Conservation (phyloP, 2,329 filamentous ascomycete genomes). For the Calonectria hongkongensis region DNA sequence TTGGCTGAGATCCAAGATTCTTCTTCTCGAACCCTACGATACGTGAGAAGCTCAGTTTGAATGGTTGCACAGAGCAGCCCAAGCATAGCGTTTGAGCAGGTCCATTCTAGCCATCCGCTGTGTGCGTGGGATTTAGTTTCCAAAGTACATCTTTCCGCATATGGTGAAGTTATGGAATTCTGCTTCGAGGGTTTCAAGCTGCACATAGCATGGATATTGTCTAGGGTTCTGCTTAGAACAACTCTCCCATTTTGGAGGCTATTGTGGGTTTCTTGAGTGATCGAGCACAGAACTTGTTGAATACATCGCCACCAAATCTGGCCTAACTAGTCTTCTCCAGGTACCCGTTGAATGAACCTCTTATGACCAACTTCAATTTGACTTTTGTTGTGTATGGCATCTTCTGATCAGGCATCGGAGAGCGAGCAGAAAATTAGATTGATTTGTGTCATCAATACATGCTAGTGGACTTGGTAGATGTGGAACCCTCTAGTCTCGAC, state of each 20-base stretch:
- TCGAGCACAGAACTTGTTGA: background rate
- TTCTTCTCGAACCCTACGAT: conserved; percentile 16
- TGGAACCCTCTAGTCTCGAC: no score
- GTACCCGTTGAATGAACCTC: no score
- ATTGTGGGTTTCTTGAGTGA: no score
- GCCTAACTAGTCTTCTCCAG: background rate
- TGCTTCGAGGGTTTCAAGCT: background rate
- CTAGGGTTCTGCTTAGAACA: no score
- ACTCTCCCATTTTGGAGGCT: no score
- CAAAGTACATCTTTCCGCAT: background rate
- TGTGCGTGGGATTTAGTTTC: background rate
- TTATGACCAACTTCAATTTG: no score
- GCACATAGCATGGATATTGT: no score
- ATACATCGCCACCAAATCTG: background rate
- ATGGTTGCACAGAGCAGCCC: conserved; percentile 41
- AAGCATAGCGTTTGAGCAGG: conserved; percentile 1
- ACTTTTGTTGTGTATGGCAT: no score
- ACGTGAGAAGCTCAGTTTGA: conserved; percentile 42
- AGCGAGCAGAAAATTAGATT: no score
- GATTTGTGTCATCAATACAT: no score
- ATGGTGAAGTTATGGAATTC: background rate
- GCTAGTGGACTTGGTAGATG: no score
- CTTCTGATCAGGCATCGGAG: no score
- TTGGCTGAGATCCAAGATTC: conserved; percentile 36
- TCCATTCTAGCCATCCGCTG: background rate